Evolutionary conservation across 2,329 filamentous ascomycete genomes (phyloP), one percentile per base, ranked within the genome.

Genomic region (Pezicula rhizophila): DNA sequence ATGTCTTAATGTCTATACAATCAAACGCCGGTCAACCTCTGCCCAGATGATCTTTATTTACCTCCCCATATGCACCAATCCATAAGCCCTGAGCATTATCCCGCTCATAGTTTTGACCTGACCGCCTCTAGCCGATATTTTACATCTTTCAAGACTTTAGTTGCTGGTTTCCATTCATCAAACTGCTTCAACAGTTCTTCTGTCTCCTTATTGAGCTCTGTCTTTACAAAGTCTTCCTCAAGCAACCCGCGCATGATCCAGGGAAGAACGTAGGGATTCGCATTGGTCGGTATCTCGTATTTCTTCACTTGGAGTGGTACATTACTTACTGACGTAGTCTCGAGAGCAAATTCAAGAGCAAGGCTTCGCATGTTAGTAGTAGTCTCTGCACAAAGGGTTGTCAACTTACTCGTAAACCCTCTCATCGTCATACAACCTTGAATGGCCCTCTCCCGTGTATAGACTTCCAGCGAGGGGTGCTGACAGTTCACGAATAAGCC

Each of bases 211-310:
- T 80, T 80, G 15, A 95, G 70, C 63, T 95, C 87, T 18, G 81
- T 87, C 66, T 87, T 90, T 20, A 97, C 92, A 60, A 89, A 82
- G 15, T 93, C 86, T 66, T 99, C 93, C 64, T 97, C 93, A 2
- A 99, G 70, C 49, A 99, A 71, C 0, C 93, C 93, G 7, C 93
- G 81, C 84, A 99, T 93, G 33, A 93, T 92, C 84, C 95, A 99
- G 0, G 93, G 93, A 12, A 99, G 72, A 48, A 93, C 85, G 62
- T 92, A 97, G 0, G 92, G 92, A 60, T 96, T 97, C 14, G 84
- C 48, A 71, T 49, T 78, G 62, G 25, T 80, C 58, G 54, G 60
- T 8, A 65, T 60, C 47, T 75, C 73, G 52, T 77, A 76, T 53
- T 75, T 72, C 52, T 75, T 70, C 42, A 83, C 68, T 47, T 74